These are phyloP conservation scores for Aspergillus sp. DNA, from an alignment of 2,329 filamentous ascomycete species.

Conservation along the genomic window DNA sequence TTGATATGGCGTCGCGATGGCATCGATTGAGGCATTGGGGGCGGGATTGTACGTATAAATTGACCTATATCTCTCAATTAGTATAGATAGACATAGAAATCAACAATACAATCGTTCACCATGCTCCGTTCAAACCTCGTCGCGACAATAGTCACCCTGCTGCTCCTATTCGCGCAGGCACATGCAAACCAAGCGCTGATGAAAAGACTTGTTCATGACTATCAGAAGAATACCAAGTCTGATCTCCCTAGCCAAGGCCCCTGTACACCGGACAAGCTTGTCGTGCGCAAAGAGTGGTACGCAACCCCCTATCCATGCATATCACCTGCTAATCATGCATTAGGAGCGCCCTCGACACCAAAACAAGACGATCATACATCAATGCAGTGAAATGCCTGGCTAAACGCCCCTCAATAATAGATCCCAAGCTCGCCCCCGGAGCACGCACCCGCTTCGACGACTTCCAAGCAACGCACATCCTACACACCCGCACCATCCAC, in stretches of 20 bases:
- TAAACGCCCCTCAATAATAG: not conserved
- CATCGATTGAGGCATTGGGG: too few species aligned
- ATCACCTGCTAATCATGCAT: not conserved
- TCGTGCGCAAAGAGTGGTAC: not conserved
- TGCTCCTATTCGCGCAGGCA: not conserved
- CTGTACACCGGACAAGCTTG: not conserved
- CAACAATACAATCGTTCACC: not conserved
- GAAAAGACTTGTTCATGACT: not conserved
- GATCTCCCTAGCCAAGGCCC: not conserved
- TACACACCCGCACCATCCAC: conserved; percentile 26
- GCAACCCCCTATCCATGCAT: too few species aligned
- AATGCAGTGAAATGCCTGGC: not conserved
- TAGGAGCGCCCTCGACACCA: not conserved
- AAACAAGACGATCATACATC: not conserved
- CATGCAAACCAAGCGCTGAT: not conserved
- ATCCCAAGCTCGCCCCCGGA: not conserved
- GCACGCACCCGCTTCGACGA: not conserved
- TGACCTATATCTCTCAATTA: too few species aligned
- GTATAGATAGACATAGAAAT: not conserved
- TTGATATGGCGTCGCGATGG: too few species aligned
- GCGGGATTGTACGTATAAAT: too few species aligned
- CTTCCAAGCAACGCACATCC: conserved; percentile 23
- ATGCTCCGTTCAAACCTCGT: not conserved
- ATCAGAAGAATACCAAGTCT: not conserved
- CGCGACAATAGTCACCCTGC: not conserved